Evolutionary conservation across 768 basidiomycete species (phyloP), one percentile per base, ranked within the genome.

Genomic region (Punctularia strigosozonata): DNA sequence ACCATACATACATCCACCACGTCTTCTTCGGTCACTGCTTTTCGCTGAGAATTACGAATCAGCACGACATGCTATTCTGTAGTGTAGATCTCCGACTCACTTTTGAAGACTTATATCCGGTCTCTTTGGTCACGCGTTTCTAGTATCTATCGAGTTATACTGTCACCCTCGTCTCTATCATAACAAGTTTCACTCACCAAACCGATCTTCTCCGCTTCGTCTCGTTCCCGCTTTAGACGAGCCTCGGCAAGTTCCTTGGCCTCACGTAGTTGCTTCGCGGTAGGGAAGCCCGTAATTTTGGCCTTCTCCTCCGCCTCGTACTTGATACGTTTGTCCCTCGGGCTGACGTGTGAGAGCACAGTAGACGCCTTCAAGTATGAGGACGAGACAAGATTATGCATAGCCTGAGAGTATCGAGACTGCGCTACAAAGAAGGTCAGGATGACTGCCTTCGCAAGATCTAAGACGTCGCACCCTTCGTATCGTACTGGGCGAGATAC

Each of bases 361-460:
- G 85, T 87, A 14, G 87, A 81, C 17, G 87, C 78, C 49, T 81
- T 85, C 35, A 92, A 61, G 58, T 88, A 89, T n/a, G 65, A 63
- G 28, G 61, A 64, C 2, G 73, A 65, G n/a, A 91, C 77, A 15
- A 91, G 74, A 44, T 75, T 77, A 48, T 77, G 70, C 38, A 90
- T 55, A 2, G 70, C 65, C 50, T 80, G 77, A 2, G 66, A 57
- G 50, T 85, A 79, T 21, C 72, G 37, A 34, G 58, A 50, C 31
- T 59, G 50, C 32, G 56, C 69, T 54, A 49, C 43, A 31, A 41
- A 44, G 34, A 43, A 55, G 63, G 38, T 30, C 37, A 41, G 33
- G 10, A 10, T 8, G 19, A 34, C 8, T 12, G 13, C 33, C 19
- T 8, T 8, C 33, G 10, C 8, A 10, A 34, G 13, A 34, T 34